These are phyloP conservation scores for Breviolum minutum DNA, from an alignment of 73 alveolate genomes.

Conservation along the genomic window DNA sequence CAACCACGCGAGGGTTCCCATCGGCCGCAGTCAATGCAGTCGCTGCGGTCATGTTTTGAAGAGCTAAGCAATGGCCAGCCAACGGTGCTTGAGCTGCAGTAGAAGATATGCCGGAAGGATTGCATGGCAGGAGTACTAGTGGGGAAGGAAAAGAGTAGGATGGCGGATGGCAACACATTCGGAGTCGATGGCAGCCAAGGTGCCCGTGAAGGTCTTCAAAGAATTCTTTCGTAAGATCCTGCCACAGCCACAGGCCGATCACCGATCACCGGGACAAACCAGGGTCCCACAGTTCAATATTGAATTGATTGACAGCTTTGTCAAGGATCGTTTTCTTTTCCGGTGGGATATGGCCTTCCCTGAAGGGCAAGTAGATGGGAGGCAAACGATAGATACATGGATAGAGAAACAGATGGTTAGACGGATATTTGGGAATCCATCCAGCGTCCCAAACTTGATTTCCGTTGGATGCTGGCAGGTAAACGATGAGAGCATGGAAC, in stretches of 20 bases:
- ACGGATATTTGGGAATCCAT: too few relatives aligned
- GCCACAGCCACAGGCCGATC: constrained; percentile 33
- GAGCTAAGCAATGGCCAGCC: constrained; percentile 14
- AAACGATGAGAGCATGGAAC: not conserved
- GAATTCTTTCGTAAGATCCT: constrained; percentile 1
- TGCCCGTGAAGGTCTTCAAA: not conserved
- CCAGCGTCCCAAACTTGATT: not conserved
- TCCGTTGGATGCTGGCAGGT: not conserved
- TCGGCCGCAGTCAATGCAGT: not conserved
- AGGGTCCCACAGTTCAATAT: not conserved
- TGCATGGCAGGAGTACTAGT: too few relatives aligned
- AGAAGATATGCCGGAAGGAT: not conserved
- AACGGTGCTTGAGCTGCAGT: not conserved
- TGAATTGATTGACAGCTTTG: too few relatives aligned
- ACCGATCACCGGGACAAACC: not conserved
- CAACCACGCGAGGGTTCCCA: not conserved
- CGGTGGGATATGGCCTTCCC: too few relatives aligned
- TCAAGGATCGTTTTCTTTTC: too few relatives aligned
- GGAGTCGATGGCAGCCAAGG: not conserved
- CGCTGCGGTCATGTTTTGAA: constrained; percentile 1
- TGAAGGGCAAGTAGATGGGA: too few relatives aligned
- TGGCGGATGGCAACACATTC: not conserved
- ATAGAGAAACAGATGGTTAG: too few relatives aligned
- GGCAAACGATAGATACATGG: too few relatives aligned
- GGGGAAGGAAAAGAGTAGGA: too few relatives aligned